Evolutionary conservation across 2,329 filamentous ascomycete species (phyloP).

Genomic region (Colletotrichum trifolii): DNA sequence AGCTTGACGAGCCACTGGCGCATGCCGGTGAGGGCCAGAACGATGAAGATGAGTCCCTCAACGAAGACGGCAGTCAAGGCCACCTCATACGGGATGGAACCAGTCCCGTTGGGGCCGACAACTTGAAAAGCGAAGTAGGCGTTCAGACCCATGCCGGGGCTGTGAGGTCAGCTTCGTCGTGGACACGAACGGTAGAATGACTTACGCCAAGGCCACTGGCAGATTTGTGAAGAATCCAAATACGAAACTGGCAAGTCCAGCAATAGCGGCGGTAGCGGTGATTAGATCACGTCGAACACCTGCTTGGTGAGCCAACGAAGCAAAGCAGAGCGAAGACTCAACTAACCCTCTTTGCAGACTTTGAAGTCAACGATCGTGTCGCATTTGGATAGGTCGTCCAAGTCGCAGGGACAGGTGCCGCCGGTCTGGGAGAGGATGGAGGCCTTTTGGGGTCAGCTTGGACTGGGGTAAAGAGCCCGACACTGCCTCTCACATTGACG

Average conservation of each 20-base stretch:
- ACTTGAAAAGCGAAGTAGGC: constrained; percentile 77
- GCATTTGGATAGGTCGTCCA: constrained; percentile 57
- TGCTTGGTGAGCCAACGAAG: constrained; percentile 38
- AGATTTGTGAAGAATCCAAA: constrained; percentile 88
- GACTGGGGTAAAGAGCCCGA: not conserved
- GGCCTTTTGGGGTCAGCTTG: constrained; percentile 57
- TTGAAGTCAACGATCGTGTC: constrained; percentile 56
- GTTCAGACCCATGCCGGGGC: constrained; percentile 75
- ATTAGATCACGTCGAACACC: constrained; percentile 81
- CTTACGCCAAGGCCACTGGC: constrained; percentile 79
- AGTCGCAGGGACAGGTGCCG: constrained; percentile 77
- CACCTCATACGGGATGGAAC: constrained; percentile 66
- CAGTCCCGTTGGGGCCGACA: constrained; percentile 68
- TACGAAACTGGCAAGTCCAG: constrained; percentile 78
- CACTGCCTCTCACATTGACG: constrained; percentile 64
- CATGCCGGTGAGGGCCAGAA: constrained; percentile 74
- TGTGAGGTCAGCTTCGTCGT: constrained; percentile 43
- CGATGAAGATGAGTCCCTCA: constrained; percentile 72
- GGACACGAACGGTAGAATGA: constrained; percentile 27
- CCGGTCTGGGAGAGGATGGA: constrained; percentile 80
- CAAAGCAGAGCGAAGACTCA: constrained; percentile 31
- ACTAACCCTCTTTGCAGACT: constrained; percentile 58
- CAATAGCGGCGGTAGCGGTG: constrained; percentile 84
- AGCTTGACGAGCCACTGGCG: constrained; percentile 78
- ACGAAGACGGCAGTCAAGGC: constrained; percentile 74